Conservation (phyloP, 352 stramenopile species). For the Phytopythium vexans region DNA sequence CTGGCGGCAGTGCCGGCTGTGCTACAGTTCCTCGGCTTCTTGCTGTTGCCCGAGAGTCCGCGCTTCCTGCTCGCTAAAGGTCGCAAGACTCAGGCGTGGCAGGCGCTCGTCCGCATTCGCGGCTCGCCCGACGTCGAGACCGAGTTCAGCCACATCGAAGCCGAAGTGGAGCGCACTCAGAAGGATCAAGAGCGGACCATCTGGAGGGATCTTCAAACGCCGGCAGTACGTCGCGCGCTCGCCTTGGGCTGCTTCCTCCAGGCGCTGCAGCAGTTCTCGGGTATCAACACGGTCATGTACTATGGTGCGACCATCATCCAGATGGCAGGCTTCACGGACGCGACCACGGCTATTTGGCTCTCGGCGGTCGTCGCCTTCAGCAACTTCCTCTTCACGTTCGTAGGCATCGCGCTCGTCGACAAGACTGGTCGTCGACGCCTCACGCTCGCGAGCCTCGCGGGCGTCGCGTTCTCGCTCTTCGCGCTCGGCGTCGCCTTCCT, state of each 20-base stretch:
- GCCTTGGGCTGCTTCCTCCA: conserved; percentile 61
- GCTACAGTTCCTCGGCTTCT: conserved; percentile 69
- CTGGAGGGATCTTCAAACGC: conserved; percentile 7
- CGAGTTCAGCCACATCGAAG: conserved; percentile 59
- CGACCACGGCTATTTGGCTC: conserved; percentile 75
- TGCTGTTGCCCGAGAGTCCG: conserved; percentile 65
- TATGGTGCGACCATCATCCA: conserved; percentile 83
- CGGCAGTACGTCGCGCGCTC: conserved; percentile 37
- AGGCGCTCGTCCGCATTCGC: conserved; percentile 48
- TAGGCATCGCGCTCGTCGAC: conserved; percentile 62
- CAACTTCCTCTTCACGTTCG: conserved; percentile 71
- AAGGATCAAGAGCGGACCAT: neutral
- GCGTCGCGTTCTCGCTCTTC: conserved; percentile 40
- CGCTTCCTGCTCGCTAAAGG: conserved; percentile 57
- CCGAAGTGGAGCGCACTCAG: conserved; percentile 28
- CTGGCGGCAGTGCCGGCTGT: conserved; percentile 57
- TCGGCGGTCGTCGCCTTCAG: conserved; percentile 64
- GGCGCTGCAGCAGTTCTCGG: conserved; percentile 67
- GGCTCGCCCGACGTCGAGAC: conserved; percentile 42
- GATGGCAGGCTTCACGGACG: conserved; percentile 70
- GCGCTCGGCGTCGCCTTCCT: conserved; percentile 41
- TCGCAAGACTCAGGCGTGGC: conserved; percentile 36
- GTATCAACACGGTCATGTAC: conserved; percentile 90
- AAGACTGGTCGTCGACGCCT: conserved; percentile 37
- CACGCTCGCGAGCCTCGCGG: conserved; percentile 41